Percentiles rank a stretch among this genome's conserved stretches.
Conservation (phyloP, 495 filamentous ascomycete species). For the Bryoglossum gracile region DNA sequence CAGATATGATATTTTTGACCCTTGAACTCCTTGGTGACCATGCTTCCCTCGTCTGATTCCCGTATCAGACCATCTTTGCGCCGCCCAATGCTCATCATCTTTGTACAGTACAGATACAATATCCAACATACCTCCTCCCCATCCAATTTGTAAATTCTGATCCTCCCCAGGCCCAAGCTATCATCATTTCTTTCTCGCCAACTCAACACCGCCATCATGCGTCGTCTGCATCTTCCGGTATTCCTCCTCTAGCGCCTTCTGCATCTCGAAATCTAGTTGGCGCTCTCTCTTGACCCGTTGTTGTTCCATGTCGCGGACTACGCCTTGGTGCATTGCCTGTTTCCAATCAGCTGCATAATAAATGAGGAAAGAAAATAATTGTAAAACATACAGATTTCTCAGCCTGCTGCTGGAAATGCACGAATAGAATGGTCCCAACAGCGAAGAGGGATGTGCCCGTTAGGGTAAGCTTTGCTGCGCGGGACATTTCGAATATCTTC, state of each 20-base stretch:
- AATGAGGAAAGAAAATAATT: conserved; percentile 7
- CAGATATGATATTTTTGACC: no score
- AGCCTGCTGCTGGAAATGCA: conserved; percentile 79
- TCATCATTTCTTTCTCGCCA: no score
- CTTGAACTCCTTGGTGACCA: no score
- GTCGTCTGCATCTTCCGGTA: conserved; percentile 77
- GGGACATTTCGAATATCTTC: conserved; percentile 57
- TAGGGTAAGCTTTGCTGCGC: conserved; percentile 79
- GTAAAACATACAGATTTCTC: conserved; percentile 66
- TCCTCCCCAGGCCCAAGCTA: no score
- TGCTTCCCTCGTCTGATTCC: no score
- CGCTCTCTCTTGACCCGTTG: conserved; percentile 82
- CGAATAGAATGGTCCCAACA: conserved; percentile 69
- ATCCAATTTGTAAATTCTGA: no score
- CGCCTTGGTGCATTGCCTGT: conserved; percentile 93
- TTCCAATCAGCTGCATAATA: conserved; percentile 11
- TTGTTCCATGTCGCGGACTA: conserved; percentile 91
- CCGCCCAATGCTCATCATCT: no score
- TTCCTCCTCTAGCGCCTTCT: conserved; percentile 75
- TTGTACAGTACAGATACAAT: no score
- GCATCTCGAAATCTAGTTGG: conserved; percentile 89
- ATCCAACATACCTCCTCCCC: no score
- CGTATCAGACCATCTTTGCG: no score
- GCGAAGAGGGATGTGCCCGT: conserved; percentile 69
- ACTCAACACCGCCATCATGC: conserved; percentile 28